Evolutionary conservation across 202 grass and related monocot genomes (phyloP).

Genomic region (Carex arenaria): DNA sequence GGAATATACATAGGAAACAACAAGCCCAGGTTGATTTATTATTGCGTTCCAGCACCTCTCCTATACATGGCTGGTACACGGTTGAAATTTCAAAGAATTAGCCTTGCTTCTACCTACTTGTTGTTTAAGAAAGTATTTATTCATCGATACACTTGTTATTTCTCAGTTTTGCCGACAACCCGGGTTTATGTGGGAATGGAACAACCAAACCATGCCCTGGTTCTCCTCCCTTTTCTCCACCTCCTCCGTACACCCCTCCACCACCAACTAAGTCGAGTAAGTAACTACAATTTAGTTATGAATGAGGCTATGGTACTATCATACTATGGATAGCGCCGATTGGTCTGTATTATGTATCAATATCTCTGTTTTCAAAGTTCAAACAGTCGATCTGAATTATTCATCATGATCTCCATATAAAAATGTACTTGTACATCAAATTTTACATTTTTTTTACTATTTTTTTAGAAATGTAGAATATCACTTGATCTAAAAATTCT

Average conservation of each 20-base stretch:
- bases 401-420: no score
- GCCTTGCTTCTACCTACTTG: background rate
- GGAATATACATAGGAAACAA: background rate
- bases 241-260: constrained; percentile 60
- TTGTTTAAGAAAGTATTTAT: background rate
- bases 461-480: no score
- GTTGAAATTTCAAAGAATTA: background rate
- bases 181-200: constrained; percentile 61
- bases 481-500: no score
- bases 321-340: no score
- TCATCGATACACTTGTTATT: constrained; percentile 7
- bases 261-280: constrained; percentile 34
- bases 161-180: constrained; percentile 81
- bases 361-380: no score
- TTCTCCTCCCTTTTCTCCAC: constrained; percentile 75
- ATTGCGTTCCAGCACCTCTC: background rate
- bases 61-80: background rate
- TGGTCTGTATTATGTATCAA: no score
- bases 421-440: no score
- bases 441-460: no score
- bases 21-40: background rate
- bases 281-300: background rate
- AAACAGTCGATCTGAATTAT: no score
- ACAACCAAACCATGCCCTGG: constrained; percentile 59
- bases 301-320: no score